Conservation (phyloP, 140 eudicot genomes). For the Erigeron philadelphicus region DNA sequence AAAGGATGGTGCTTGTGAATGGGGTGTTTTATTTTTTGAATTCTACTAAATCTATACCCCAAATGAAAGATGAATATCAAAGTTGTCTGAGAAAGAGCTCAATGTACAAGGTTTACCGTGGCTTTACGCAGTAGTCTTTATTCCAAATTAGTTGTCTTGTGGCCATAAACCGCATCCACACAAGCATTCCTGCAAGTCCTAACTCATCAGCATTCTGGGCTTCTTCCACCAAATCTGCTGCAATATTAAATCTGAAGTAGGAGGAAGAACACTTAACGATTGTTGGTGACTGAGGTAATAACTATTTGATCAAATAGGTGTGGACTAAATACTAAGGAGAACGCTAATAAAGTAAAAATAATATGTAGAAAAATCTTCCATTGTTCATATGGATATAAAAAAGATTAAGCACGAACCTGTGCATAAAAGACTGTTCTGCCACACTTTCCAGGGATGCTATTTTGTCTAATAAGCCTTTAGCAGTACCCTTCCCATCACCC, state of each 20-base stretch:
- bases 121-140: slow-evolving; percentile 87
- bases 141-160: slow-evolving; percentile 96
- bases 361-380: too few relatives aligned
- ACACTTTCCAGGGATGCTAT: slow-evolving; percentile 83
- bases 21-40: neutral
- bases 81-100: slow-evolving; percentile 5
- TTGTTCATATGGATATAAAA: slow-evolving; percentile 3
- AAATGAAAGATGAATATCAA: neutral
- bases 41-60: slow-evolving; percentile 12
- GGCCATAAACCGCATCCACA: slow-evolving; percentile 99
- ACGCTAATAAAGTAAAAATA: too few relatives aligned
- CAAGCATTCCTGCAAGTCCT: slow-evolving; percentile 89
- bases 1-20: slow-evolving; percentile 14
- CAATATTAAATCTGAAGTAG: slow-evolving; percentile 85
- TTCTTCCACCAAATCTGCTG: slow-evolving; percentile 78
- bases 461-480: slow-evolving; percentile 63
- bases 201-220: slow-evolving; percentile 63
- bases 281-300: too few relatives aligned
- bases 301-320: too few relatives aligned
- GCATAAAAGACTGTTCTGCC: slow-evolving; percentile 97
- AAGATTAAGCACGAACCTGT: slow-evolving; percentile 48
- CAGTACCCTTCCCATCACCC: slow-evolving; percentile 83
- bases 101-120: slow-evolving; percentile 55
- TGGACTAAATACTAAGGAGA: too few relatives aligned
- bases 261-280: slow-evolving; percentile 10